phyloP scores from a whole-genome alignment of 192 early-diverging fungal genomes.

The Thamnidium elegans region DNA sequence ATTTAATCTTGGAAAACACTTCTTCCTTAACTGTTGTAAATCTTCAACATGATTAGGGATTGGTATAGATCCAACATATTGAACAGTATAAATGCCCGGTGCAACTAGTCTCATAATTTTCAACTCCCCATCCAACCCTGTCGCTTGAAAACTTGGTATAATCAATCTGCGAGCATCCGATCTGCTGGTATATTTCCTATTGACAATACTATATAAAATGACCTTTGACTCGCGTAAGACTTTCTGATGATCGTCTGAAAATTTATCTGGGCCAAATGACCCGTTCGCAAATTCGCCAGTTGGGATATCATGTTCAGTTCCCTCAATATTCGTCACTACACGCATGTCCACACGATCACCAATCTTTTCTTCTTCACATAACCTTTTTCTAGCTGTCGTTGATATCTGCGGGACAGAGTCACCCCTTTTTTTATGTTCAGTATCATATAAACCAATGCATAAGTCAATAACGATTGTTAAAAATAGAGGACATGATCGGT shows the following conservation, averaged over 20 bases:
- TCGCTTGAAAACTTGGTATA: conserved; percentile 4
- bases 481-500: not conserved
- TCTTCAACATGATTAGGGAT: not conserved
- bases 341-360: conserved; percentile 5
- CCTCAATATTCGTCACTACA: not conserved
- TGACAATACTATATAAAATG: not conserved
- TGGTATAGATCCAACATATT: not conserved
- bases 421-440: not conserved
- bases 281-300: not conserved
- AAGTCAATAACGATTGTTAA: not conserved
- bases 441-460: not conserved
- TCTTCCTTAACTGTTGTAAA: not conserved
- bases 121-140: not conserved
- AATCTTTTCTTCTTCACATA: not conserved
- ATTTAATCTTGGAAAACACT: too few species aligned
- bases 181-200: not conserved
- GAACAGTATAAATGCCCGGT: not conserved
- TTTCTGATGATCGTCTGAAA: not conserved
- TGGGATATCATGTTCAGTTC: not conserved
- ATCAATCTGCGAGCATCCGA: not conserved
- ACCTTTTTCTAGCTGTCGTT: not conserved
- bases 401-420: not conserved
- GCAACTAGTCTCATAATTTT: conserved; percentile 5
- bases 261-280: not conserved
- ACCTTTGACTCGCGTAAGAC: not conserved